Conservation (phyloP, 352 stramenopile species). For the Aphanomyces invadans region DNA sequence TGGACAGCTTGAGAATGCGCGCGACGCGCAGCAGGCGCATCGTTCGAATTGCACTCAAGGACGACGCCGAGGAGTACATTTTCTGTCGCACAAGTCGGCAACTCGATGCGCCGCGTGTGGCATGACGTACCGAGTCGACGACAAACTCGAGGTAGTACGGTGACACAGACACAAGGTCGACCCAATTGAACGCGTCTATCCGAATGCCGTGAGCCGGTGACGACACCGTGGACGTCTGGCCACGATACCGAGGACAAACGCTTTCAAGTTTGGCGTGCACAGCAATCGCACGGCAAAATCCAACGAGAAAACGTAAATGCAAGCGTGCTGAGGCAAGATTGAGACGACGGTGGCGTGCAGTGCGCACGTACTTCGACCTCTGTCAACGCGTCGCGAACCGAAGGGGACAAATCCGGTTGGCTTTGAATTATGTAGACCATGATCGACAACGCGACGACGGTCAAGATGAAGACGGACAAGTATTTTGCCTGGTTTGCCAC, state of each 20-base stretch:
- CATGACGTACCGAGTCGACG: constrained; percentile 31
- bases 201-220: not conserved
- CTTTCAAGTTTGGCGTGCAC: constrained; percentile 39
- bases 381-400: not conserved
- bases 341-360: not conserved
- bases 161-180: constrained; percentile 75
- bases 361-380: not conserved
- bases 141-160: constrained; percentile 77
- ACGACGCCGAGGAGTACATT: not conserved
- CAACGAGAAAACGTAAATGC: constrained; percentile 33
- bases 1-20: constrained; percentile 81
- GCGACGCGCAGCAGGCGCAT: constrained; percentile 74
- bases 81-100: not conserved
- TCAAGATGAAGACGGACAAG: not conserved
- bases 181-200: constrained; percentile 49
- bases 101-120: no score
- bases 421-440: constrained; percentile 3
- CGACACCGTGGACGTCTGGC: no score
- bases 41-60: constrained; percentile 60
- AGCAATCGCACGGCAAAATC: constrained; percentile 51
- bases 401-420: not conserved
- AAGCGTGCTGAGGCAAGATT: not conserved
- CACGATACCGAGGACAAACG: constrained; percentile 44
- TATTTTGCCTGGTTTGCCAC: not conserved
- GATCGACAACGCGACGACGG: not conserved